Evolutionary conservation across 2,329 filamentous ascomycete species (phyloP), one percentile per base, ranked within the genome.

Genomic region (Trichophyton simii): DNA sequence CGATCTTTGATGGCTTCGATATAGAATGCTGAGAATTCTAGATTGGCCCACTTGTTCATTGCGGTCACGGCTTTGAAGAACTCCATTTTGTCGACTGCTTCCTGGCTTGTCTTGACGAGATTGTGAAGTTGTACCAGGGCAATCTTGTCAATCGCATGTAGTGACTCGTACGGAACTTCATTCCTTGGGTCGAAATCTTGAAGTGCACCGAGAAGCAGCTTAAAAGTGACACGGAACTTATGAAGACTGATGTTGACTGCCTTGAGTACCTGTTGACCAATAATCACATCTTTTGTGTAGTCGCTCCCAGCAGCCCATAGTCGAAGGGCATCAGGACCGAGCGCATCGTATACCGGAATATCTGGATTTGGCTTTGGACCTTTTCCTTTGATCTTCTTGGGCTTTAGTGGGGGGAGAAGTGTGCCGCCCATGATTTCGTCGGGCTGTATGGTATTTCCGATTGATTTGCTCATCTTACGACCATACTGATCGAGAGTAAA

Each of bases 381-480:
- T 59, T 76, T 77, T 20, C 78, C 79, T 59, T 80, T 81, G 52
- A 76, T 72, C 66, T 86, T 86, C 68, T 84, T 86, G 50, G 75
- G 75, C 70, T 87, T 88, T 42, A 86, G 70, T 0, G 86, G 84
- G 4, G 88, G 87, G 13, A 95, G 75, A 9, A 96, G 78, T 2
- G 85, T 84, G 5, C 92, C 92, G 59, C 89, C 83, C 79, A 96
- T 94, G 66, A 99, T 91, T 64, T 96, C 80, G 5, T 83, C 78
- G 0, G 92, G 91, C 0, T 84, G 81, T 61, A 97, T 85, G 31
- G 88, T 86, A 69, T 99, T 99, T 15, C 94, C 94, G 1, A 96
- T 77, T 0, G 91, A 96, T 74, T 99, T 99, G 71, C 91, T 96
- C 94, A 99, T 99, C 74, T 99, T 99, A 71, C 89, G 90, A n/a